Evolutionary conservation across 2,329 filamentous ascomycete genomes (phyloP), one percentile per base, ranked within the genome.

Genomic region (Metarhizium brunneum): DNA sequence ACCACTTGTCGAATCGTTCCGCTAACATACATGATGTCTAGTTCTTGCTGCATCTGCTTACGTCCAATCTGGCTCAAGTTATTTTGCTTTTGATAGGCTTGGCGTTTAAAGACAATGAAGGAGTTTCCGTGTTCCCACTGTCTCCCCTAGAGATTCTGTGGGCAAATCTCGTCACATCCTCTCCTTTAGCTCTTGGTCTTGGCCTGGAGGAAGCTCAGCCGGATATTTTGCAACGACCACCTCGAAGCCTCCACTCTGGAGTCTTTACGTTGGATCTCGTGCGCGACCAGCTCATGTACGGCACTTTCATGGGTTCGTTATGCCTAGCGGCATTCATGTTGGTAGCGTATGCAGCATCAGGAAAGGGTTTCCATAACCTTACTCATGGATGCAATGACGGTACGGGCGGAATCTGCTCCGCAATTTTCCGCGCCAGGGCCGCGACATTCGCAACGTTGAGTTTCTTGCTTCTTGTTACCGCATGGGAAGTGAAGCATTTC

Each of bases 141-240:
- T 84, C 84, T 0, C 86, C 86, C 0, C 78, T 90, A 4, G 85
- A 90, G 65, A 88, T 89, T 63, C 78, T 90, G 36, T 90, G 86
- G 86, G 84, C 87, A 59, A 90, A 89, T 66, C 82, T 90, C 64
- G 80, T 89, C 54, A 90, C 86, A 1, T 87, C 84, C 1, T 86
- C 83, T 6, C 81, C 88, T 61, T 77, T 87, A 1, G 87, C 87
- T 47, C 82, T 90, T 62, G 86, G 86, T 54, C 77, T 90, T 0
- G 87, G 86, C 6, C 81, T 89, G 57, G 87, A 90, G 64, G 77
- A 83, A 56, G 84, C 85, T 0, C 79, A 84, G 36, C 81, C 83
- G 0, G 85, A 89, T 65, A 82, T 90, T 58, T 81, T 89, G 65
- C 67, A 73, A 6, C 82, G 86, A 0, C 83, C 84, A 2, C 87